These are phyloP conservation scores for Fagus sylvatica DNA, from an alignment of 306 rosid genomes.

Conservation along the genomic window DNA sequence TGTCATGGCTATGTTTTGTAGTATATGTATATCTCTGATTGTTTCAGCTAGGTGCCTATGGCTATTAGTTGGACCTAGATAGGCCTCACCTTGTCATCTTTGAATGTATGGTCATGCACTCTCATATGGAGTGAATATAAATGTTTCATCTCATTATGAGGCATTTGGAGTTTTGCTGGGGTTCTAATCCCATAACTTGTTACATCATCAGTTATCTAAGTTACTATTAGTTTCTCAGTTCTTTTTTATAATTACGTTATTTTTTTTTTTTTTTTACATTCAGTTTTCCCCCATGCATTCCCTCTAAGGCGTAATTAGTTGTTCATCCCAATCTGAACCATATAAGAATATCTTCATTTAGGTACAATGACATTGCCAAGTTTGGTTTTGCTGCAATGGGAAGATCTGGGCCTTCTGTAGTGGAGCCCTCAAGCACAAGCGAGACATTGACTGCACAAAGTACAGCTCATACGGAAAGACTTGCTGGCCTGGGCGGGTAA, in stretches of 20 bases:
- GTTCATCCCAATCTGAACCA: conserved; percentile 10
- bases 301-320: conserved; percentile 1
- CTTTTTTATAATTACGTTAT: neutral
- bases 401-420: conserved; percentile 42
- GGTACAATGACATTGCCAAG: conserved; percentile 97
- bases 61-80: neutral
- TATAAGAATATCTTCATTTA: conserved; percentile 31
- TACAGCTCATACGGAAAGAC: too few relatives aligned
- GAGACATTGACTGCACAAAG: conserved; percentile 35
- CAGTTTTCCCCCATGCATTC: neutral
- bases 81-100: neutral
- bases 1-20: conserved; percentile 12
- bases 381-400: conserved; percentile 86
- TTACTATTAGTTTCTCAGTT: neutral
- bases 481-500: too few relatives aligned
- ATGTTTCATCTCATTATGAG: neutral
- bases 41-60: neutral
- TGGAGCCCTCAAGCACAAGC: conserved; percentile 42
- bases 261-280: neutral
- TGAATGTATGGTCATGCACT: neutral
- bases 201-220: neutral
- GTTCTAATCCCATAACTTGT: neutral
- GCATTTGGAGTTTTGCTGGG: neutral
- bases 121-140: neutral
- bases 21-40: neutral